A percentile compares a stretch with the other conserved stretches of the same genome.
Conservation (phyloP, 768 basidiomycete genomes). For the Pleurotus citrinopileatus region DNA sequence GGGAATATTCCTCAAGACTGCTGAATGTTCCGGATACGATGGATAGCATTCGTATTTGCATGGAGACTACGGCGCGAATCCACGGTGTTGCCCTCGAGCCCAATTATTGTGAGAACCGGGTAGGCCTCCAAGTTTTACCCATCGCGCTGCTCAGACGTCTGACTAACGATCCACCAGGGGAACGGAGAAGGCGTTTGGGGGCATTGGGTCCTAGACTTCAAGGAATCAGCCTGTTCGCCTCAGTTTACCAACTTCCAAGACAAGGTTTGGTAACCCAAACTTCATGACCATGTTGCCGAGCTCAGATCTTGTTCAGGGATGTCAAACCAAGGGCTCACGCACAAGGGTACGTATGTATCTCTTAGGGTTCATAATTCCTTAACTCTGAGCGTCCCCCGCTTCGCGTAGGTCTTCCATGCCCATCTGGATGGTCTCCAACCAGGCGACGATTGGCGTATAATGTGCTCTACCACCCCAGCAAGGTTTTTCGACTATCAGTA, state of each 20-base stretch:
- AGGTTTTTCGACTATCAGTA: constrained; percentile 24
- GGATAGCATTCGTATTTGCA: not conserved
- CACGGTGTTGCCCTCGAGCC: not conserved
- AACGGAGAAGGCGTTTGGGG: not conserved
- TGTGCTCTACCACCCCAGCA: constrained; percentile 29
- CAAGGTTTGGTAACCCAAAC: not conserved
- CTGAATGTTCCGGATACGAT: not conserved
- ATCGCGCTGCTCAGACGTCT: not conserved
- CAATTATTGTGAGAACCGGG: not conserved
- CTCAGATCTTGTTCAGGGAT: not conserved
- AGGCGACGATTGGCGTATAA: constrained; percentile 25
- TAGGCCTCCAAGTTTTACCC: not conserved
- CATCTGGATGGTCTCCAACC: constrained; percentile 24
- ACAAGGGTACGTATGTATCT: not conserved
- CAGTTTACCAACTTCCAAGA: not conserved
- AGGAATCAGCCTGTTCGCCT: not conserved
- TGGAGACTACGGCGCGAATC: not conserved
- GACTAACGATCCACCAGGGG: not conserved
- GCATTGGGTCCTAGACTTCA: not conserved
- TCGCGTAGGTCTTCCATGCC: constrained; percentile 25
- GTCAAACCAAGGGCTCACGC: not conserved
- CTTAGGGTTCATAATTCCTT: too few relatives aligned
- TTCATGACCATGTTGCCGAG: too few relatives aligned
- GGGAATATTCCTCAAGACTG: not conserved
- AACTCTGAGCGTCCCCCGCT: not conserved